These are phyloP conservation scores for Phytopythium litorale DNA, from an alignment of 352 stramenopile species.

Conservation along the genomic window DNA sequence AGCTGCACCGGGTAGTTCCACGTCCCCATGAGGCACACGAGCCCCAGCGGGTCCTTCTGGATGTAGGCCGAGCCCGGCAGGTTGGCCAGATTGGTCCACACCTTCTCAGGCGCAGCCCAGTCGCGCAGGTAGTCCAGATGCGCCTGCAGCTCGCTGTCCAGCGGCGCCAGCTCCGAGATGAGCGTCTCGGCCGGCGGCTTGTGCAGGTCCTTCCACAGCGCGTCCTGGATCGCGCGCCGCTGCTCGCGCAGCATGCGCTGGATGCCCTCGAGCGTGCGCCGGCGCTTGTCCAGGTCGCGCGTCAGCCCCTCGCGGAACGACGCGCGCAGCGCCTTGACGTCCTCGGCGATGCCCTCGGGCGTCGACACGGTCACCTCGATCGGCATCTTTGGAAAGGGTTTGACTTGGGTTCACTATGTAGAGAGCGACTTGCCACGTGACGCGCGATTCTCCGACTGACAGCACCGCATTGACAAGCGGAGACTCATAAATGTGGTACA, in stretches of 20 bases:
- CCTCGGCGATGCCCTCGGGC: conserved; percentile 28
- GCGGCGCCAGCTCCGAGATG: conserved; percentile 44
- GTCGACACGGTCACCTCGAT: conserved; percentile 11
- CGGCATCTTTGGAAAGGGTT: neutral
- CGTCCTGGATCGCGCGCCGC: conserved; percentile 36
- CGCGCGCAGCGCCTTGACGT: conserved; percentile 46
- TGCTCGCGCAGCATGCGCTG: conserved; percentile 46
- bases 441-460: too few relatives aligned
- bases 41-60: conserved; percentile 65
- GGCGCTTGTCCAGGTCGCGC: conserved; percentile 34
- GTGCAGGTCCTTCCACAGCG: conserved; percentile 60
- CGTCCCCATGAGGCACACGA: conserved; percentile 82
- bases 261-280: conserved; percentile 39
- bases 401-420: neutral
- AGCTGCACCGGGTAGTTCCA: conserved; percentile 92
- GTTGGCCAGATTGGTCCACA: conserved; percentile 50
- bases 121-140: conserved; percentile 57
- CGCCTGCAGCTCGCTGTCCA: conserved; percentile 61
- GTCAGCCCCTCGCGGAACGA: conserved; percentile 48
- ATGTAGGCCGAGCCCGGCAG: conserved; percentile 50
- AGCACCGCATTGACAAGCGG: neutral
- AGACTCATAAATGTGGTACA: too few relatives aligned
- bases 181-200: conserved; percentile 61
- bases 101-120: conserved; percentile 46
- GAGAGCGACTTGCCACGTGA: neutral